Evolutionary conservation across 805 yeast genomes (phyloP).

Genomic region (Starmerella floricola): DNA sequence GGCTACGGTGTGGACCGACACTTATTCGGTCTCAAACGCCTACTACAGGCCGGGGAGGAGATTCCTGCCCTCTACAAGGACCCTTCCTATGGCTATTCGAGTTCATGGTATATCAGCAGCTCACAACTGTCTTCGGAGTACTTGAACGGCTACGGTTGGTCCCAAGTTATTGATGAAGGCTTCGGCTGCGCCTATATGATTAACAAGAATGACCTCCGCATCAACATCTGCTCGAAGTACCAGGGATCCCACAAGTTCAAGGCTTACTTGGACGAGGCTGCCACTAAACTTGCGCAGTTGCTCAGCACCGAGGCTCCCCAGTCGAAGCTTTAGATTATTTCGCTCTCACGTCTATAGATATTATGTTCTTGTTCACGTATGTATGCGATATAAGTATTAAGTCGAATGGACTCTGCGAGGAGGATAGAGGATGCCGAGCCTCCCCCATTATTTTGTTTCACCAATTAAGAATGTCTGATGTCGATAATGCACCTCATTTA

Average conservation of each 20-base stretch:
- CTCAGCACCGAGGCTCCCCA: constrained; percentile 32
- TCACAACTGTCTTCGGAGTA: constrained; percentile 77
- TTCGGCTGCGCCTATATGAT: constrained; percentile 90
- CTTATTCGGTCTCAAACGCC: constrained; percentile 72
- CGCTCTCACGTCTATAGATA: not conserved
- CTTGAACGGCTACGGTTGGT: constrained; percentile 91
- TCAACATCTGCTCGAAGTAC: constrained; percentile 68
- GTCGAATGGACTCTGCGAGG: too few relatives aligned
- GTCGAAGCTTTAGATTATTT: constrained; percentile 28
- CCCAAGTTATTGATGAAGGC: constrained; percentile 89
- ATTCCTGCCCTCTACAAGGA: constrained; percentile 60
- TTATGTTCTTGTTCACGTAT: too few relatives aligned
- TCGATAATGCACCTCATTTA: too few relatives aligned
- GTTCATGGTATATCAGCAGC: constrained; percentile 77
- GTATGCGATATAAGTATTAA: too few relatives aligned
- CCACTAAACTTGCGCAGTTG: constrained; percentile 65
- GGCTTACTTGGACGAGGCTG: constrained; percentile 61
- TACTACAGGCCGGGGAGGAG: constrained; percentile 45
- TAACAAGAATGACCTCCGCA: constrained; percentile 70
- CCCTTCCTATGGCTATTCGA: constrained; percentile 62
- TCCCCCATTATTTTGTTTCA: too few relatives aligned
- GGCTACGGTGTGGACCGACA: constrained; percentile 93
- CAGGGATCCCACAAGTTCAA: constrained; percentile 39
- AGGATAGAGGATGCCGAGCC: too few relatives aligned
- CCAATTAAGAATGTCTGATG: not conserved